Evolutionary conservation across 805 yeast species (phyloP).

Genomic region (Kuraishia capsulata): DNA sequence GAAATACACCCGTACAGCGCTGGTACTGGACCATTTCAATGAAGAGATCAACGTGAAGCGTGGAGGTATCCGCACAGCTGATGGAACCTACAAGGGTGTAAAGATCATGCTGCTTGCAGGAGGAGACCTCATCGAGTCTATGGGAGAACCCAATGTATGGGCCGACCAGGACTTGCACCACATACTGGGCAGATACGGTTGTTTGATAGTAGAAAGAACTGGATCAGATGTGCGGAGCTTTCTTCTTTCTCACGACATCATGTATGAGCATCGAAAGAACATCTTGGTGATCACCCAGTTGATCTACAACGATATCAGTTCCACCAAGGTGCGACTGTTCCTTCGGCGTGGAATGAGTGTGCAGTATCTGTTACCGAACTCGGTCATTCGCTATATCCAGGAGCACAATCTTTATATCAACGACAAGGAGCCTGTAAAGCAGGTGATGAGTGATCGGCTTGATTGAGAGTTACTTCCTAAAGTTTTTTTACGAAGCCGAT

Average conservation of each 20-base stretch:
- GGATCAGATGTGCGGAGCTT: conserved; percentile 94
- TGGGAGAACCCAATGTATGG: conserved; percentile 99
- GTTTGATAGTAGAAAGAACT: conserved; percentile 92
- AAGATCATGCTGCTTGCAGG: conserved; percentile 96
- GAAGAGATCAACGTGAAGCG: conserved; percentile 87
- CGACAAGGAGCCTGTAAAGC: conserved; percentile 91
- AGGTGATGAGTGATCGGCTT: conserved; percentile 42
- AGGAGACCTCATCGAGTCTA: conserved; percentile 93
- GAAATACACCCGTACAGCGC: conserved; percentile 85
- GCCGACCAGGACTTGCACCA: conserved; percentile 93
- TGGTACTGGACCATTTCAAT: conserved; percentile 93
- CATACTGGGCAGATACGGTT: conserved; percentile 91
- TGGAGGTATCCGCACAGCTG: conserved; percentile 64
- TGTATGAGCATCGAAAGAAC: conserved; percentile 93
- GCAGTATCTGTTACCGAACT: conserved; percentile 86
- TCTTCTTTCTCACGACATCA: conserved; percentile 86
- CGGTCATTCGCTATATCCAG: conserved; percentile 90
- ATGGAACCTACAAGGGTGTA: conserved; percentile 65
- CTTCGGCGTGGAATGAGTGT: conserved; percentile 95
- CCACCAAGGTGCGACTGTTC: conserved; percentile 89
- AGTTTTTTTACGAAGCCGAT: background rate
- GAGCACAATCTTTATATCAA: conserved; percentile 80
- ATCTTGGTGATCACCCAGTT: conserved; percentile 91
- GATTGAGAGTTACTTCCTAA: conserved; percentile 6
- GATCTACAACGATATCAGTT: conserved; percentile 91